Evolutionary conservation across 2,329 filamentous ascomycete genomes (phyloP).

Genomic region (Tolypocladium album): DNA sequence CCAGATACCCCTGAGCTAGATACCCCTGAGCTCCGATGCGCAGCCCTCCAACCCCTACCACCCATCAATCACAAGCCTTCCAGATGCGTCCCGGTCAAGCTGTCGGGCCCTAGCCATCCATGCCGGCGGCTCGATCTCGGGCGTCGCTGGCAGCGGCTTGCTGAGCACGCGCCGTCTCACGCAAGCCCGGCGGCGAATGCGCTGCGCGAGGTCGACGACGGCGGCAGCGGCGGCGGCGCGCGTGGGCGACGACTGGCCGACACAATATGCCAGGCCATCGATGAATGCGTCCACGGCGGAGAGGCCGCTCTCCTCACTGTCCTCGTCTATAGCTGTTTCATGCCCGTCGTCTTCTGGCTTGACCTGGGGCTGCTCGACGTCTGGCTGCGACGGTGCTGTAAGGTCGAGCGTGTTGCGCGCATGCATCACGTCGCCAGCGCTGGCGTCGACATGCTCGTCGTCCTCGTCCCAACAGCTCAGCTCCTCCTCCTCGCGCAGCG

Average conservation of each 20-base stretch:
- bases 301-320: not conserved
- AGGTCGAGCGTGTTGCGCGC: not conserved
- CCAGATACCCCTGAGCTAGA: too few species aligned
- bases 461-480: not conserved
- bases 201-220: conserved; percentile 14
- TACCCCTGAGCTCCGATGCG: not conserved
- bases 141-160: conserved; percentile 21
- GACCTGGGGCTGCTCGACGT: not conserved
- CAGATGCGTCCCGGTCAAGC: conserved; percentile 13
- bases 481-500: not conserved
- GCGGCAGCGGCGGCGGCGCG: conserved; percentile 9
- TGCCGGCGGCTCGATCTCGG: conserved; percentile 13
- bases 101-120: conserved; percentile 3
- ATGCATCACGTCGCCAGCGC: not conserved
- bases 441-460: not conserved
- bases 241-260: conserved; percentile 16
- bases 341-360: not conserved
- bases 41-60: not conserved
- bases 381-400: not conserved
- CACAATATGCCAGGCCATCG: conserved; percentile 20
- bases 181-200: not conserved
- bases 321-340: not conserved
- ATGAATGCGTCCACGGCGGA: conserved; percentile 6
- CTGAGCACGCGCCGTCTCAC: conserved; percentile 4
- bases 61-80: not conserved